phyloP scores from a whole-genome alignment of 2,329 filamentous ascomycete genomes.

The Beauveria sp. region DNA sequence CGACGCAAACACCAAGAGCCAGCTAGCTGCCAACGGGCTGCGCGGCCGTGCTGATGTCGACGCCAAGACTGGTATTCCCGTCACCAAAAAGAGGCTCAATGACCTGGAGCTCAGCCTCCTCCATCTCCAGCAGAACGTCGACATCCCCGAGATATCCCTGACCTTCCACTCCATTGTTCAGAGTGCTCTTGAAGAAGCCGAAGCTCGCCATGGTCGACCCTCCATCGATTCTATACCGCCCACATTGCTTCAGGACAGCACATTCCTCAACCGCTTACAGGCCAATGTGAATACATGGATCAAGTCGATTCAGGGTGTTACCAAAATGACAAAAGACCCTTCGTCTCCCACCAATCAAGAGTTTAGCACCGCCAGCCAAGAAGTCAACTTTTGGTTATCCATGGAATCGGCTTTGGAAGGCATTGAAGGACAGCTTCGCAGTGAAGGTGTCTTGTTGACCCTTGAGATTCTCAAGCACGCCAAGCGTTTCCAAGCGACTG shows the following conservation, averaged over 20 bases:
- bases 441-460: slow-evolving; percentile 83
- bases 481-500: slow-evolving; percentile 94
- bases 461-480: slow-evolving; percentile 93
- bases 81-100: slow-evolving; percentile 95
- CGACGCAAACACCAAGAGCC: slow-evolving; percentile 85
- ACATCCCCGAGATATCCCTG: slow-evolving; percentile 87
- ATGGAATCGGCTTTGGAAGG: slow-evolving; percentile 92
- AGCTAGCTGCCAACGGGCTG: slow-evolving; percentile 56
- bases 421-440: slow-evolving; percentile 81
- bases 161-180: slow-evolving; percentile 86
- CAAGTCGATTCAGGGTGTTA: slow-evolving; percentile 94
- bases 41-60: slow-evolving; percentile 78
- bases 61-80: slow-evolving; percentile 86
- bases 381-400: slow-evolving; percentile 98
- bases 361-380: slow-evolving; percentile 74
- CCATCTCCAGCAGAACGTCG: slow-evolving; percentile 94
- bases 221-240: slow-evolving; percentile 71
- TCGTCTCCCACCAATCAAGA: slow-evolving; percentile 48
- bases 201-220: slow-evolving; percentile 57
- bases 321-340: slow-evolving; percentile 84
- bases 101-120: slow-evolving; percentile 86
- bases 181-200: slow-evolving; percentile 71
- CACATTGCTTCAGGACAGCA: slow-evolving; percentile 74
- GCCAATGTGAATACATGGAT: slow-evolving; percentile 96
- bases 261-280: slow-evolving; percentile 88